A percentile compares a stretch with the other conserved stretches of the same genome.
These are phyloP conservation scores for Brassica nigra DNA, from an alignment of 345 rosid genomes.

Conservation along the genomic window DNA sequence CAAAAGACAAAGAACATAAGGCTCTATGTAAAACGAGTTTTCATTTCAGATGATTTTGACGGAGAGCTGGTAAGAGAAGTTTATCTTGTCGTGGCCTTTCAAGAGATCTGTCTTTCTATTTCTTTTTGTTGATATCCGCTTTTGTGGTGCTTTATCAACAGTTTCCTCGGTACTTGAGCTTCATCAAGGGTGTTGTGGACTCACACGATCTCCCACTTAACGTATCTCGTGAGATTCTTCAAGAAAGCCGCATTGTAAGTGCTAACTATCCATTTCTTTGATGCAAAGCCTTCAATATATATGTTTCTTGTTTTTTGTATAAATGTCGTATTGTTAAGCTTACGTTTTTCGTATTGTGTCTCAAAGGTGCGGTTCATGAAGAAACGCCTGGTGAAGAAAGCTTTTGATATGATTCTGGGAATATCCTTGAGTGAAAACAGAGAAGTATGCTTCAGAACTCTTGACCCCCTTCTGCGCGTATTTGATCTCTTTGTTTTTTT, in stretches of 20 bases:
- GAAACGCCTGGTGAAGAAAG: slow-evolving; percentile 88
- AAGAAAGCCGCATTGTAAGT: slow-evolving; percentile 93
- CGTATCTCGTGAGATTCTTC: slow-evolving; percentile 97
- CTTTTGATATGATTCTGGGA: slow-evolving; percentile 95
- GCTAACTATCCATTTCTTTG: neutral
- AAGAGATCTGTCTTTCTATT: neutral
- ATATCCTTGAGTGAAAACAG: slow-evolving; percentile 87
- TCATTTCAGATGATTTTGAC: slow-evolving; percentile 97
- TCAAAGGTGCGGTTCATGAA: slow-evolving; percentile 87
- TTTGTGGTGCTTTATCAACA: slow-evolving; percentile 35
- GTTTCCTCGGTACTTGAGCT: slow-evolving; percentile 96
- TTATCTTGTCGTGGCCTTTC: neutral
- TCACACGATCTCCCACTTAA: slow-evolving; percentile 96
- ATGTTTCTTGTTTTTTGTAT: neutral
- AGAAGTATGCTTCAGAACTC: slow-evolving; percentile 52
- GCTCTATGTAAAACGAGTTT: slow-evolving; percentile 91
- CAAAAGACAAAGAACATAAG: slow-evolving; percentile 96
- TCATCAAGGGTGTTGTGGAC: slow-evolving; percentile 97
- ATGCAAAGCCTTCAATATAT: neutral
- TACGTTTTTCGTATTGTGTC: slow-evolving; percentile 23
- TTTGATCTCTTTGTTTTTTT: neutral
- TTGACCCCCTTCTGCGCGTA: too few relatives aligned
- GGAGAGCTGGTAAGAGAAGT: slow-evolving; percentile 82
- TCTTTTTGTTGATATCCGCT: neutral
- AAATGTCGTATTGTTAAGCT: neutral